phyloP scores from a whole-genome alignment of 768 basidiomycete species.

The Leccinum variicolor region DNA sequence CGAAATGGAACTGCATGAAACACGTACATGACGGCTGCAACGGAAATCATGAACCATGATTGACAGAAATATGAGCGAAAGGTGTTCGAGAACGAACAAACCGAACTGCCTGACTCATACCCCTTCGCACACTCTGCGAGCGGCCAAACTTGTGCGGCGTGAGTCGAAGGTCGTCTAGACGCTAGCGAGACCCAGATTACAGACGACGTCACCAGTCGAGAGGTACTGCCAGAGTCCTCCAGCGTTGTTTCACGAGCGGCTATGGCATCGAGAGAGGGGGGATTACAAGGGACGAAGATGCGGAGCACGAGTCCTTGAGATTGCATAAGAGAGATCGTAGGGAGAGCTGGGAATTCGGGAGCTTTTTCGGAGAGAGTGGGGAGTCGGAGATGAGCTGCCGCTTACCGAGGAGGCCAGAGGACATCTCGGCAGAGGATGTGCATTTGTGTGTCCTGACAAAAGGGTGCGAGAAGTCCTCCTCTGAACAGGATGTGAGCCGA shows the following conservation, averaged over 20 bases:
- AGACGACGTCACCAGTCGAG: constrained; percentile 75
- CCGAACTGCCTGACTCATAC: constrained; percentile 10
- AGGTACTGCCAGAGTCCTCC: constrained; percentile 71
- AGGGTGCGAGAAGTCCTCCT: constrained; percentile 36
- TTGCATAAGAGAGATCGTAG: constrained; percentile 63
- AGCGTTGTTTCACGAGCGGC: constrained; percentile 56
- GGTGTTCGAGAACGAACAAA: constrained; percentile 11
- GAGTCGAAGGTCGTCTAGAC: background rate
- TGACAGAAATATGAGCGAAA: background rate
- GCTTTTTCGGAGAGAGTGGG: constrained; percentile 14
- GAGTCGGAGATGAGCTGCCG: constrained; percentile 21
- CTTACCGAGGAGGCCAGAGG: constrained; percentile 40
- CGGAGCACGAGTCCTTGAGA: constrained; percentile 61
- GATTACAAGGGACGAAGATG: constrained; percentile 69
- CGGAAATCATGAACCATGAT: background rate
- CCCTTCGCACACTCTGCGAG: background rate
- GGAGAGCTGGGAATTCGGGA: constrained; percentile 33
- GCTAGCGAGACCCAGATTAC: constrained; percentile 56
- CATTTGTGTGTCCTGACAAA: constrained; percentile 38
- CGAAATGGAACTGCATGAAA: constrained; percentile 16
- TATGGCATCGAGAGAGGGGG: constrained; percentile 44
- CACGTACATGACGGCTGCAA: constrained; percentile 11
- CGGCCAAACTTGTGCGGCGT: background rate
- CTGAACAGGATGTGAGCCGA: constrained; percentile 30
- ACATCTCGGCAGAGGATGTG: constrained; percentile 41